Percentiles rank a stretch among this genome's conserved stretches.
Evolutionary conservation across 1,284 basidiomycete genomes (phyloP).

Genomic region (Sporisorium sorghi): DNA sequence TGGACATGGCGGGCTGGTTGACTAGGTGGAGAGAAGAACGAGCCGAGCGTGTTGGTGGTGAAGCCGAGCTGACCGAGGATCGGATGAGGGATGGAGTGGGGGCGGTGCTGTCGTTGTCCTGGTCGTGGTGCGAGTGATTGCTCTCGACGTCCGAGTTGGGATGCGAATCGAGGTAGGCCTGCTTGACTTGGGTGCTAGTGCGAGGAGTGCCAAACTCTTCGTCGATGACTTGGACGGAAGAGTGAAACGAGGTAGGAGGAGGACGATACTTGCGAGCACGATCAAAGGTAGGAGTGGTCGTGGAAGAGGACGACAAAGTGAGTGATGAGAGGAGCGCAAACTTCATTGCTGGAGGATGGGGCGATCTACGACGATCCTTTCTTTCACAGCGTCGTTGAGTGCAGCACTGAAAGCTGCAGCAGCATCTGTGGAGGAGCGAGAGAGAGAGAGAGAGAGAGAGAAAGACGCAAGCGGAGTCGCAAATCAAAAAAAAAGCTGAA

Average conservation of each 20-base stretch:
- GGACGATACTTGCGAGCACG: conserved; percentile 50
- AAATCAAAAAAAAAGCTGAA: neutral
- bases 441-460: neutral
- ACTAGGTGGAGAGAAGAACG: conserved; percentile 1
- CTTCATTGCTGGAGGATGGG: conserved; percentile 12
- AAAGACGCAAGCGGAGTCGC: neutral
- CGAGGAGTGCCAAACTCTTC: conserved; percentile 49
- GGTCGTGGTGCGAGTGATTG: neutral
- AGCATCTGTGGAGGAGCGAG: neutral
- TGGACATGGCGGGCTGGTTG: conserved; percentile 14
- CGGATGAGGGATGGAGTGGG: conserved; percentile 38
- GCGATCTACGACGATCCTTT: neutral
- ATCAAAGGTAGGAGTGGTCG: conserved; percentile 35
- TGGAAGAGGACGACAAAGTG: conserved; percentile 18
- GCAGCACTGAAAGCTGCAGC: too few species aligned
- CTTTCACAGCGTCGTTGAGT: conserved; percentile 2
- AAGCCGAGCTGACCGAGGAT: conserved; percentile 28
- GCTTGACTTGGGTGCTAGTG: conserved; percentile 48
- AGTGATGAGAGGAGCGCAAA: conserved; percentile 18
- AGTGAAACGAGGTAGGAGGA: conserved; percentile 46
- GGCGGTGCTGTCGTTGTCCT: conserved; percentile 11
- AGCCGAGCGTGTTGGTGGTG: neutral
- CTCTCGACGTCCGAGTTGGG: conserved; percentile 36
- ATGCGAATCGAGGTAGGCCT: conserved; percentile 50
- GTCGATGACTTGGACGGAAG: conserved; percentile 41